Evolutionary conservation across 2,329 filamentous ascomycete species (phyloP).

Genomic region (Aspergillus texensis): DNA sequence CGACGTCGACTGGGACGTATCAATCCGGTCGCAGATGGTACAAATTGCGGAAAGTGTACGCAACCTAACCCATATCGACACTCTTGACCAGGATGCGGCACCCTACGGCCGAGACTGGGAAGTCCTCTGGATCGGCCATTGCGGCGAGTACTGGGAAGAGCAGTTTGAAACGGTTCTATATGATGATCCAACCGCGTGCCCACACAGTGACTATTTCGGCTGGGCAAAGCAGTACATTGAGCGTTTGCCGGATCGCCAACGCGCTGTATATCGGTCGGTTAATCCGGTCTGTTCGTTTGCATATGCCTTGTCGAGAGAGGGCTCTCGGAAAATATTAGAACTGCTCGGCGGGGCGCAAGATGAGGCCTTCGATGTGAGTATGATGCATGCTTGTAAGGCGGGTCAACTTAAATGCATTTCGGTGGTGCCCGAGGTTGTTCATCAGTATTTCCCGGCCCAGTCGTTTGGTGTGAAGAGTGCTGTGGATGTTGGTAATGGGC

Average conservation of each 20-base stretch:
- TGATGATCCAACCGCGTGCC: slow-evolving; percentile 29
- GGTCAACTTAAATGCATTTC: slow-evolving; percentile 36
- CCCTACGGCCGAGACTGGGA: slow-evolving; percentile 41
- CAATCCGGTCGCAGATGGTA: slow-evolving; percentile 34
- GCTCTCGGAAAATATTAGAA: slow-evolving; percentile 37
- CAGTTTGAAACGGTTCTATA: slow-evolving; percentile 21
- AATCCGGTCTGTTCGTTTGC: slow-evolving; percentile 38
- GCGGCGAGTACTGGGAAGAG: slow-evolving; percentile 27
- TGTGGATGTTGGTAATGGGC: slow-evolving; percentile 25
- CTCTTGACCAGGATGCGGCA: background rate
- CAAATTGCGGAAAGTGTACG: slow-evolving; percentile 36
- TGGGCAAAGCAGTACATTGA: slow-evolving; percentile 17
- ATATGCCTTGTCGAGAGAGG: slow-evolving; percentile 44
- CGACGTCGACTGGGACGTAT: slow-evolving; percentile 43
- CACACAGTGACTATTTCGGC: slow-evolving; percentile 20
- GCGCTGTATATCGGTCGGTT: slow-evolving; percentile 31
- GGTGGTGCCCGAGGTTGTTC: slow-evolving; percentile 41
- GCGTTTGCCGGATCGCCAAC: slow-evolving; percentile 17
- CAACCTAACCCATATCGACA: slow-evolving; percentile 23
- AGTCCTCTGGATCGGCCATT: slow-evolving; percentile 45
- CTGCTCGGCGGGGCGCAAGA: slow-evolving; percentile 29
- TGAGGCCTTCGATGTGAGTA: slow-evolving; percentile 40
- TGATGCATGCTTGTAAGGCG: slow-evolving; percentile 36
- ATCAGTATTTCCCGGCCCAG: slow-evolving; percentile 37
- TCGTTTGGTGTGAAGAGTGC: slow-evolving; percentile 27